Base-by-base conservation (phyloP, 2,329 filamentous ascomycete genomes). In the Emydomyces testavorans region DNA sequence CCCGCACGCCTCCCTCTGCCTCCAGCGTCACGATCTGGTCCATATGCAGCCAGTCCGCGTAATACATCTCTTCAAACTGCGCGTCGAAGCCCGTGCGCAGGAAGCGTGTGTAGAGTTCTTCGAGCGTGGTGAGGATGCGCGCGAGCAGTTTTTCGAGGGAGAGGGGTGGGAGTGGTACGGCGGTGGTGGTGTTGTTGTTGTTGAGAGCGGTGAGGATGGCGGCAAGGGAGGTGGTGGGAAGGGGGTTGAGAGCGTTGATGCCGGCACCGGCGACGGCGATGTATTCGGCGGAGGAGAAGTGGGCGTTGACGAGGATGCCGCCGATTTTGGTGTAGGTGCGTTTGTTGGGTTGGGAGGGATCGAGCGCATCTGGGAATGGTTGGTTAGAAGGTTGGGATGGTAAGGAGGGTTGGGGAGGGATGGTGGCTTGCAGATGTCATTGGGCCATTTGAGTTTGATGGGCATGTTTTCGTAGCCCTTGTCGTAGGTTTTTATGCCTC, bases 391-490 rank as follows among this genome's bases (percentile, higher is more conserved):
- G 26, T 28, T 35, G 16, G 7, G 6, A 8, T 35, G 2, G 32
- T 35, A 10, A 39, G 21, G 5, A 16, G 44, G 16, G 31, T 42
- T 35, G 29, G 10, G 11, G 39, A 8, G 13, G 4, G 11, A 34
- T 15, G 3, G 2, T 5, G 65, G n/a, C 74, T 64, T 65, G 81
- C 79, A 90, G 47, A 98, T 85, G 61, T 98, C 92, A 59, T 98
- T 98, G 8, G 92, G 92, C 92, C 92, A 98, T 65, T 98, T 98
- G 26, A 98, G 69, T 62, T 85, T 88, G 34, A 98, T 75, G 0
- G 85, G 85, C 3, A 96, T 65, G 0, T 78, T 71, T 4, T 78
- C 73, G 64, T 93, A 96, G 6, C 82, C 85, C 2, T 67, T 66
- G 41, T 82, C 87, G 60, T 96, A 96, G 21, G 73, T 75, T 53